Evolutionary conservation across 495 filamentous ascomycete species (phyloP), one percentile per base, ranked within the genome.

Genomic region (Xylaria cubensis): DNA sequence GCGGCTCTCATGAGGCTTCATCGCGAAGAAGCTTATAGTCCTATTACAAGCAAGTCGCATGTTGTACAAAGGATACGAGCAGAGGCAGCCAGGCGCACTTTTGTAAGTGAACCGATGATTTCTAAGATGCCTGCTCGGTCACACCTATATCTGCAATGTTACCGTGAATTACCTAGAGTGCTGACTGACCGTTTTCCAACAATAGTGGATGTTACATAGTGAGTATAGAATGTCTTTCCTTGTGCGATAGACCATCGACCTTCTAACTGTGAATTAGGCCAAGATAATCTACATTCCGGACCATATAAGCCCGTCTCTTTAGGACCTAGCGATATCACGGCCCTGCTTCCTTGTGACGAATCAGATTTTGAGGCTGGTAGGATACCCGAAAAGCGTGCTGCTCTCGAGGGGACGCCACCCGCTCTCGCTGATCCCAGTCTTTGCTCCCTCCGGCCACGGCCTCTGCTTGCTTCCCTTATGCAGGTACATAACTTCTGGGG

Each of bases 161-260:
- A 36, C 15, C 5, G 59, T 55, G 3, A 53, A 13, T 65, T 70
- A 36, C 48, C 46, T 17, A 29, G 15, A 70, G 2, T 61, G n/a
- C 66, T 70, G 19, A 70, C 42, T 24, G 32, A 65, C 29, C 24
- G 21, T 55, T 59, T 10, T 21, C 29, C 61, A 13, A 24, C n/a
- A 66, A 59, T 53, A 86, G 82, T 85, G 85, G 85, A 86, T 85
- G 84, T 69, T 85, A 72, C 83, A 86, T 73, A 86, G 83, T 81
- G 29, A 70, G 55, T 70, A 42, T 24, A 29, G 56, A 8, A 42
- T 39, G 0, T 34, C 21, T 9, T 46, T 44, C 13, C 32, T 17
- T 15, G 15, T 21, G 5, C 26, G 26, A 29, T 2, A 46, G 34
- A 50, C 10, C 19, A 24, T 21, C 1, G 21, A 19, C 19, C 26